These are phyloP conservation scores for Mycena vulgaris DNA, from an alignment of 768 basidiomycete species.

Conservation along the genomic window DNA sequence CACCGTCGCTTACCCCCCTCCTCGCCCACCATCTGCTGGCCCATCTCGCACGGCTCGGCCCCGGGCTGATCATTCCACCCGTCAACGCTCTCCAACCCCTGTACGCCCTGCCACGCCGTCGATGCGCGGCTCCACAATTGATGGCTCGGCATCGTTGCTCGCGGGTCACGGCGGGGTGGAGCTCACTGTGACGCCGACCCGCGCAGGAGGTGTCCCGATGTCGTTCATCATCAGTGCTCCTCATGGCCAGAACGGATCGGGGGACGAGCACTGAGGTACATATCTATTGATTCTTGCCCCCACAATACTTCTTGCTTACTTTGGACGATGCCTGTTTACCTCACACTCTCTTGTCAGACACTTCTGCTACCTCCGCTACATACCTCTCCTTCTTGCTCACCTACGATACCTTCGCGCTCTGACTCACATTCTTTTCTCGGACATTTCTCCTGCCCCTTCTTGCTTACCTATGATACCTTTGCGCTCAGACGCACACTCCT, in stretches of 20 bases:
- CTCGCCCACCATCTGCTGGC: not conserved
- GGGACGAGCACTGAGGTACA: not conserved
- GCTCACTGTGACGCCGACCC: conserved; percentile 2
- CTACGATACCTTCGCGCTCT: not conserved
- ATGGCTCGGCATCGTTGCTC: not conserved
- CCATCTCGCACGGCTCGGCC: too few species aligned
- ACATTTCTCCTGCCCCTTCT: not conserved
- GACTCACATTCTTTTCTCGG: not conserved
- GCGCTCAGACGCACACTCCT: not conserved
- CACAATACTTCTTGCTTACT: not conserved
- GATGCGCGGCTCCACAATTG: not conserved
- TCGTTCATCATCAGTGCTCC: conserved; percentile 14
- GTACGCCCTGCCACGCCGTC: not conserved
- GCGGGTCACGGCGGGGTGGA: not conserved
- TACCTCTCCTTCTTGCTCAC: not conserved
- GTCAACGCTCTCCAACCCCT: not conserved
- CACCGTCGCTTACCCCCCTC: not conserved
- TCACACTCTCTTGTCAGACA: not conserved
- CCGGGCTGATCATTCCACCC: not conserved
- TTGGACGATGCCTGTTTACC: not conserved
- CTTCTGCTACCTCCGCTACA: not conserved
- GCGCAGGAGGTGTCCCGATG: not conserved
- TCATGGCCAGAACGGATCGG: not conserved
- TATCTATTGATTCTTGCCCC: not conserved
- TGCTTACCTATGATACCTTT: not conserved